Evolutionary conservation across 352 stramenopile genomes (phyloP).

Genomic region (Globisporangium barbulae): DNA sequence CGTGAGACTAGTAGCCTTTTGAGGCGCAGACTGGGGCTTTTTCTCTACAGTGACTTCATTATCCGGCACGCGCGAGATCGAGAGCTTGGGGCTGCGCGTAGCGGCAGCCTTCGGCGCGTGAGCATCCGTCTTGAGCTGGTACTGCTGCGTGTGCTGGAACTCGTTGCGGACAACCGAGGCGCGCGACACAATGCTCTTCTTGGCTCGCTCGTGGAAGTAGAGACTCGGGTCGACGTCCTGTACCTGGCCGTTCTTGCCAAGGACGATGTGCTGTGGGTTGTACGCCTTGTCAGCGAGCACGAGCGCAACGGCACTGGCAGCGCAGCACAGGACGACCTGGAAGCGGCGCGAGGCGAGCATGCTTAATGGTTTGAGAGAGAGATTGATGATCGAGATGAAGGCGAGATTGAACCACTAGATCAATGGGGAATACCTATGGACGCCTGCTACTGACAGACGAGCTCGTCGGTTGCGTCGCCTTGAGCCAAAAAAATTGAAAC

Average conservation of each 20-base stretch:
- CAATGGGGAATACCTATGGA: background rate
- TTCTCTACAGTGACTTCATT: background rate
- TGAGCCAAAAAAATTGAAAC: background rate
- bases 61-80: background rate
- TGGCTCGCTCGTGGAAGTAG: constrained; percentile 21
- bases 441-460: background rate
- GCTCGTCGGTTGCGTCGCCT: background rate
- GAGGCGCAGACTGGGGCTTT: background rate
- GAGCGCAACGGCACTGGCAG: background rate
- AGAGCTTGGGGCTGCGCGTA: background rate
- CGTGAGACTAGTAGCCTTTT: background rate
- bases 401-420: background rate
- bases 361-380: background rate
- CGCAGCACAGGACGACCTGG: background rate
- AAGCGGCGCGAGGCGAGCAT: background rate
- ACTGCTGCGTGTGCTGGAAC: background rate
- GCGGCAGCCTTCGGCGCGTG: background rate
- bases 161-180: background rate
- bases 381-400: background rate
- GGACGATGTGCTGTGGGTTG: constrained; percentile 32
- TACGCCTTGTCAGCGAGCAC: constrained; percentile 5
- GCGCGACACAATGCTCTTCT: background rate
- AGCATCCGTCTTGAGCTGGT: background rate
- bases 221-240: constrained; percentile 26
- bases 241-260: constrained; percentile 33